These are phyloP conservation scores for Craterostigma plantagineum DNA, from an alignment of 257 asterid species.

Conservation along the genomic window DNA sequence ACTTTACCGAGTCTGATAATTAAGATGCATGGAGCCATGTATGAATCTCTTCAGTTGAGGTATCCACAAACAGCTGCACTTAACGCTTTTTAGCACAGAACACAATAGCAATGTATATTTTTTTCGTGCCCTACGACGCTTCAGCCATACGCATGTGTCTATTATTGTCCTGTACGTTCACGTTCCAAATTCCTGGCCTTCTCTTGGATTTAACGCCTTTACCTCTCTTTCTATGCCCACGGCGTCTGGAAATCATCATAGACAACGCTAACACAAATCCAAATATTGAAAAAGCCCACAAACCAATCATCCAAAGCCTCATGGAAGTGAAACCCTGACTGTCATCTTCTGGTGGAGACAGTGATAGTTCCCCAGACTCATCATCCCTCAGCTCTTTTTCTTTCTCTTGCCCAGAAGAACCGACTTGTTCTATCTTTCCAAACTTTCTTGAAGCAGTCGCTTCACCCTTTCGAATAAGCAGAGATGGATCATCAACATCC, in stretches of 20 bases:
- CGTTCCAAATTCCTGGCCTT: conserved; percentile 33
- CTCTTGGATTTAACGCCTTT: conserved; percentile 36
- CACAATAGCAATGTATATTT: neutral
- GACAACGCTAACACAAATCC: conserved; percentile 40
- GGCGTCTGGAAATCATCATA: conserved; percentile 32
- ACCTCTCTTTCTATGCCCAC: conserved; percentile 40
- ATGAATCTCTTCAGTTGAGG: too few species aligned
- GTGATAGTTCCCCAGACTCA: conserved; percentile 13
- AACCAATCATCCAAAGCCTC: conserved; percentile 49
- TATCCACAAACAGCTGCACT: too few species aligned
- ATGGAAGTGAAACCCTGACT: conserved; percentile 39
- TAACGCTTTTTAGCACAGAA: too few species aligned
- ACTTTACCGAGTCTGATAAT: too few species aligned
- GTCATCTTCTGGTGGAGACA: conserved; percentile 26
- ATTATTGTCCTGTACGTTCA: too few species aligned
- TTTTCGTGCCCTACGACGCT: neutral
- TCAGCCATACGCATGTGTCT: conserved; percentile 19
- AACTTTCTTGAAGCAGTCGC: conserved; percentile 13
- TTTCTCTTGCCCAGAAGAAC: conserved; percentile 5
- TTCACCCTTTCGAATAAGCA: too few species aligned
- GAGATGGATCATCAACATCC: too few species aligned
- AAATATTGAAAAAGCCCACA: conserved; percentile 47
- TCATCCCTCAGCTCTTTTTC: conserved; percentile 13
- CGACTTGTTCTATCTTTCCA: conserved; percentile 19
- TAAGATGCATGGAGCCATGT: too few species aligned